These are phyloP conservation scores for Phaeophleospora eucalypticola DNA, from an alignment of 2,329 filamentous ascomycete species.

Conservation along the genomic window DNA sequence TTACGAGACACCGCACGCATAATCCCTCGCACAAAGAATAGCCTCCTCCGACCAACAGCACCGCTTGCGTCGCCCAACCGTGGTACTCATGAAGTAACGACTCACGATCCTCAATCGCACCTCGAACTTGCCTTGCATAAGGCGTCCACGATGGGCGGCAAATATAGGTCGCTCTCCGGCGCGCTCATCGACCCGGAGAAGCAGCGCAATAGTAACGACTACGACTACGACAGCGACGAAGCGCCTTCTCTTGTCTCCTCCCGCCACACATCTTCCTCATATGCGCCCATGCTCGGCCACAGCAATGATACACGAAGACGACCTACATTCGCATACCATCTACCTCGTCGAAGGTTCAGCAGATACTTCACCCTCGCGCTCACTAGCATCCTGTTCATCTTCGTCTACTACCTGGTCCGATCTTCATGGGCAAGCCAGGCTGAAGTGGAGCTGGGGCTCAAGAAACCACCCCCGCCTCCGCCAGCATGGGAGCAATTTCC, in stretches of 20 bases:
- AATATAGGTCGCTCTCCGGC: slow-evolving; percentile 33
- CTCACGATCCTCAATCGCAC: neutral
- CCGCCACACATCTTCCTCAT: slow-evolving; percentile 19
- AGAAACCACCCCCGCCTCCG: slow-evolving; percentile 57
- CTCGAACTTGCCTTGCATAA: neutral
- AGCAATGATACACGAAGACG: slow-evolving; percentile 14
- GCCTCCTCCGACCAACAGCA: neutral
- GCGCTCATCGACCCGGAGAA: slow-evolving; percentile 37
- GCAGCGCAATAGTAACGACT: slow-evolving; percentile 31
- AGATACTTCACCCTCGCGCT: slow-evolving; percentile 73
- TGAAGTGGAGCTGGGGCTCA: slow-evolving; percentile 50
- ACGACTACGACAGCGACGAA: slow-evolving; percentile 28
- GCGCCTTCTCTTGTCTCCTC: slow-evolving; percentile 32
- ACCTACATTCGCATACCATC: slow-evolving; percentile 32
- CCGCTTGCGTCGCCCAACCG: neutral
- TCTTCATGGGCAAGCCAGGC: slow-evolving; percentile 41
- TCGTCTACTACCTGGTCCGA: slow-evolving; percentile 70
- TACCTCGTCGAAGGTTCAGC: slow-evolving; percentile 58
- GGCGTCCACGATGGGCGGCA: slow-evolving; percentile 16
- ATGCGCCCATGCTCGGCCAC: slow-evolving; percentile 31
- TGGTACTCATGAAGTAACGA: slow-evolving; percentile 1
- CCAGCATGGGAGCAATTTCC: slow-evolving; percentile 81
- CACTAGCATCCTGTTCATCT: slow-evolving; percentile 65
- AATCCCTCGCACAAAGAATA: neutral
- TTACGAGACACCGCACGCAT: slow-evolving; percentile 1